These are phyloP conservation scores for Aspergillus tanneri DNA, from an alignment of 2,329 filamentous ascomycete genomes.

Conservation along the genomic window DNA sequence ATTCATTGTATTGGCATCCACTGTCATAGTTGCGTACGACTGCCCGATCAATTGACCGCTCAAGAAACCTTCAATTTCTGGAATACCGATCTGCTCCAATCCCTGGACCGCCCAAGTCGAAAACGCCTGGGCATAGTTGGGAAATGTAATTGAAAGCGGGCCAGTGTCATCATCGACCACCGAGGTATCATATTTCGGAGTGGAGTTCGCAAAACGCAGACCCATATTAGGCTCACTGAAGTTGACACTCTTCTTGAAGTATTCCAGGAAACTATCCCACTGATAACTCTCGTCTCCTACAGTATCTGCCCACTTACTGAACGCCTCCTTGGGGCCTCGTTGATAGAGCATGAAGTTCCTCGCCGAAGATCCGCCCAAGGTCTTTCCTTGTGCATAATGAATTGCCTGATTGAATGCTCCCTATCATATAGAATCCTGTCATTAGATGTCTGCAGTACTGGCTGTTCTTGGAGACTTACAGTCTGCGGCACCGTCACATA, in stretches of 20 bases:
- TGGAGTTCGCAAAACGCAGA: constrained; percentile 20
- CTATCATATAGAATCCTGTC: background rate
- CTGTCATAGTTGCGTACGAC: constrained; percentile 33
- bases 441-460: background rate
- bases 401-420: constrained; percentile 23
- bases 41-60: constrained; percentile 44
- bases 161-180: constrained; percentile 18
- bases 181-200: constrained; percentile 24
- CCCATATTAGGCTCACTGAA: constrained; percentile 26
- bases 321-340: constrained; percentile 6
- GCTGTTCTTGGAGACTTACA: background rate
- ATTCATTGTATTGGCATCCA: constrained; percentile 32
- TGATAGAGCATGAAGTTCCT: constrained; percentile 20
- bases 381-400: constrained; percentile 31
- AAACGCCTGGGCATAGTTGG: constrained; percentile 43
- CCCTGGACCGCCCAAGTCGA: constrained; percentile 41
- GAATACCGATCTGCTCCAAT: constrained; percentile 45
- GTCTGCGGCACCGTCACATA: constrained; percentile 22
- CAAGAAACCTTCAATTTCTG: constrained; percentile 39
- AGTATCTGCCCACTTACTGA: constrained; percentile 21
- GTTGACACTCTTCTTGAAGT: constrained; percentile 26
- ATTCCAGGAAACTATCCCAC: constrained; percentile 27
- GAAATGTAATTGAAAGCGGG: constrained; percentile 43
- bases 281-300: constrained; percentile 27
- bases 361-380: constrained; percentile 28